phyloP scores from a whole-genome alignment of 805 yeast species.

The Candida hungchunana region DNA sequence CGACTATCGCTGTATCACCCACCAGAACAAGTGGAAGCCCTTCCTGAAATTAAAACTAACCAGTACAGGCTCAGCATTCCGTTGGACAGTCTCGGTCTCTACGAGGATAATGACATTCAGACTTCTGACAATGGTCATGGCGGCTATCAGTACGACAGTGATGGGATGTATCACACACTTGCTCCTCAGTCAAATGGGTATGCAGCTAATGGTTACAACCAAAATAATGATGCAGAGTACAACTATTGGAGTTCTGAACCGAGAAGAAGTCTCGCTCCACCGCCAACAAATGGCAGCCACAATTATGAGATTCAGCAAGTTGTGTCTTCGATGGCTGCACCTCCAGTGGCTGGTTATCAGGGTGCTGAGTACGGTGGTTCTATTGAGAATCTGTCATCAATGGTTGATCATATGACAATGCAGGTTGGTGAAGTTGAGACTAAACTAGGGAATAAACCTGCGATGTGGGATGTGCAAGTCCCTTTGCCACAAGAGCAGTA shows the following conservation, averaged over 20 bases:
- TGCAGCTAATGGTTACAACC: background rate
- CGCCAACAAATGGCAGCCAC: constrained; percentile 4
- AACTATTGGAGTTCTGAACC: constrained; percentile 18
- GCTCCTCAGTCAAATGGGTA: constrained; percentile 14
- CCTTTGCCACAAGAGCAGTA: constrained; percentile 7
- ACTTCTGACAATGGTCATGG: background rate
- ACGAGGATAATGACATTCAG: background rate
- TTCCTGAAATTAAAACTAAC: constrained; percentile 25
- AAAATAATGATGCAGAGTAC: constrained; percentile 6
- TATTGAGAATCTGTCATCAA: constrained; percentile 30
- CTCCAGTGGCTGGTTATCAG: constrained; percentile 1
- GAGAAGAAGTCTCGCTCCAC: constrained; percentile 7
- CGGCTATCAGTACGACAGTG: background rate
- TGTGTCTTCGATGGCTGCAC: constrained; percentile 1
- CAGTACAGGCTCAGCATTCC: constrained; percentile 27
- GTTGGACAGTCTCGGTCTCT: constrained; percentile 21
- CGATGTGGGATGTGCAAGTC: constrained; percentile 17
- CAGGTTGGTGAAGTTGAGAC: constrained; percentile 24
- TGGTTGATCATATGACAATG: constrained; percentile 33
- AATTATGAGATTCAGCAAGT: constrained; percentile 8
- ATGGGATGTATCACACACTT: constrained; percentile 10
- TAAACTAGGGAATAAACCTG: constrained; percentile 15
- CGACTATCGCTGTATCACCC: constrained; percentile 9
- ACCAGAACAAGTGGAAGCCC: constrained; percentile 21
- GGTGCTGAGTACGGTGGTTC: constrained; percentile 9